Evolutionary conservation across 2,329 filamentous ascomycete species (phyloP).

Genomic region (Amphichorda felina): DNA sequence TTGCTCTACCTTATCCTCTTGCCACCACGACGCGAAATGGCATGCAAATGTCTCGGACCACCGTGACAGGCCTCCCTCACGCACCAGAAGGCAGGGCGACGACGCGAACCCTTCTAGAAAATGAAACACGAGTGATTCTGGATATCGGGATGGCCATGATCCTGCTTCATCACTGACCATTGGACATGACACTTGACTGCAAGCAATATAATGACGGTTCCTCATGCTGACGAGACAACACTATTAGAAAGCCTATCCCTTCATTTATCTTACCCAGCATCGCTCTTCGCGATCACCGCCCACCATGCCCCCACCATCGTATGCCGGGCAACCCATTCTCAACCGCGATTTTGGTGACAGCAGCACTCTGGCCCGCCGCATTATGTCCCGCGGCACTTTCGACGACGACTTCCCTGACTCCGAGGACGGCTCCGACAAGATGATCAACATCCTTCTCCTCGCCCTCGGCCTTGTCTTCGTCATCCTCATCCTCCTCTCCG

Average conservation of each 20-base stretch:
- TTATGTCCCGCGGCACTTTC: conserved; percentile 3
- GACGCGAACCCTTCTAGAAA: background rate
- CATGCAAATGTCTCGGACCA: conserved; percentile 1
- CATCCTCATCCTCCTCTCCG: conserved; percentile 53
- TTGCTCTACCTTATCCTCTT: background rate
- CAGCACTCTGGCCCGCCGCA: background rate
- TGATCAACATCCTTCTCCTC: conserved; percentile 67
- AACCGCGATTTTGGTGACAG: background rate
- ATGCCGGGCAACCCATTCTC: conserved; percentile 1
- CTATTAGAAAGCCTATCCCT: conserved; percentile 2
- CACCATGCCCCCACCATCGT: conserved; percentile 2
- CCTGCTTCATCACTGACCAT: background rate
- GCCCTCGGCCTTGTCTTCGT: conserved; percentile 70
- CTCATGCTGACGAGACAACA: conserved; percentile 1
- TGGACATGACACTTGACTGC: background rate
- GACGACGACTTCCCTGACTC: conserved; percentile 14
- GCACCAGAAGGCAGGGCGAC: background rate
- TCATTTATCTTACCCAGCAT: conserved; percentile 3
- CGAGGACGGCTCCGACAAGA: conserved; percentile 40
- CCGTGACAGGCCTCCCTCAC: background rate
- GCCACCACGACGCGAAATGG: background rate
- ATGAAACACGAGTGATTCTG: background rate
- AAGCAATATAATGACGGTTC: background rate
- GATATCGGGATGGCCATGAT: too few relatives aligned
- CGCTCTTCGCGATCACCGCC: conserved; percentile 1